Evolutionary conservation across 331 rosid species (phyloP).

Genomic region (Erythrophleum ivorense): DNA sequence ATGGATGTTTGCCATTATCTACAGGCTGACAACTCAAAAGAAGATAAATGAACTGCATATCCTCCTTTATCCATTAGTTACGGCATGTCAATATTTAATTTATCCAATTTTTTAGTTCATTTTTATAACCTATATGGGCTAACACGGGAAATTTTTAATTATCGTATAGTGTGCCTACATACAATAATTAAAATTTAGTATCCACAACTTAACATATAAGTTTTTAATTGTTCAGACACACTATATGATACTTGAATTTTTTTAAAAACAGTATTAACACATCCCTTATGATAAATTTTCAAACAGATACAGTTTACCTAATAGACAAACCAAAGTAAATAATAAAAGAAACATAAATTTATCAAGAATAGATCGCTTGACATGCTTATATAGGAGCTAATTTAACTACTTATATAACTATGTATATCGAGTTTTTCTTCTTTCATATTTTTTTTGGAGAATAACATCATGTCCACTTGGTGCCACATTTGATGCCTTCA

Average conservation of each 20-base stretch:
- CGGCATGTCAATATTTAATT: background rate
- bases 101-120: too few relatives aligned
- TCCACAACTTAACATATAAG: too few relatives aligned
- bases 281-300: background rate
- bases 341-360: background rate
- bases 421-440: background rate
- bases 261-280: too few relatives aligned
- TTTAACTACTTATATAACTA: background rate
- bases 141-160: too few relatives aligned
- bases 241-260: too few relatives aligned
- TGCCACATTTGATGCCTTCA: slow-evolving; percentile 25
- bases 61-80: background rate
- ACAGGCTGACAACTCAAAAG: background rate
- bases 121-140: too few relatives aligned
- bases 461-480: slow-evolving; percentile 43
- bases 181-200: too few relatives aligned
- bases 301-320: background rate
- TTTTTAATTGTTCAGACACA: too few relatives aligned
- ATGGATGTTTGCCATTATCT: slow-evolving; percentile 24
- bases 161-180: too few relatives aligned
- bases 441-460: slow-evolving; percentile 26
- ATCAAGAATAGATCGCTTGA: background rate
- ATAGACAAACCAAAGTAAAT: background rate
- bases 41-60: too few relatives aligned
- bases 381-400: background rate